Evolutionary conservation across 192 early-diverging fungal species (phyloP), one percentile per base, ranked within the genome.

Genomic region (Backusella macrospora): DNA sequence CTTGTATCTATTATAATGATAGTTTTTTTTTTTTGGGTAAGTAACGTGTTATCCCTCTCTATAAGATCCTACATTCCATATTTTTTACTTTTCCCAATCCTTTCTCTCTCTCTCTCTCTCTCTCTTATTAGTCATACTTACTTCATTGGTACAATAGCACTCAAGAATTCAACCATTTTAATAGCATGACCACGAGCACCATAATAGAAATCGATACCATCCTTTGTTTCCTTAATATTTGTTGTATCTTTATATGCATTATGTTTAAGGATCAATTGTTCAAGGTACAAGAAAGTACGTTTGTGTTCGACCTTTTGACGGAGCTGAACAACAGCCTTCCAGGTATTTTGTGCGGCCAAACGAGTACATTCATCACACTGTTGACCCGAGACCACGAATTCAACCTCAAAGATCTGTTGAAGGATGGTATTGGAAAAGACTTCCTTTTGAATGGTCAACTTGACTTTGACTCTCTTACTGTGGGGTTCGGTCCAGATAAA

Each of bases 371-470:
- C 97, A 62, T 94, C 93, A 80, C 98, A 99, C 81, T 97, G 93
- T 82, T 98, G 97, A 71, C 89, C 86, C 16, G 90, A 86, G 16
- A 99, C 95, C 52, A 95, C 88, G 76, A 89, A 99, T 85, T 98
- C 97, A 18, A 97, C 94, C 73, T 98, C 93, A 79, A 98, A 98
- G 14, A 94, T 88, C 84, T 98, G 96, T 80, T 99, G 97, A 73
- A 99, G 78, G 72, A 99, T 96, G 0, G 97, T 97, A 18, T 91
- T 90, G 3, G 95, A 89, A 82, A 98, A 96, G 12, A 97, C 93
- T 82, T 99, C 98, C 81, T 99, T 99, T 81, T 99, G 98, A 72
- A 99, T 98, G 10, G 97, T 96, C 80, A 99, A 85, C 86, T 98
- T 98, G 75, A 98, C 93, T 84, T 98, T 98, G 86, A 99, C 85